These are phyloP conservation scores for Dipteronia sinensis DNA, from an alignment of 345 rosid species.

Conservation along the genomic window DNA sequence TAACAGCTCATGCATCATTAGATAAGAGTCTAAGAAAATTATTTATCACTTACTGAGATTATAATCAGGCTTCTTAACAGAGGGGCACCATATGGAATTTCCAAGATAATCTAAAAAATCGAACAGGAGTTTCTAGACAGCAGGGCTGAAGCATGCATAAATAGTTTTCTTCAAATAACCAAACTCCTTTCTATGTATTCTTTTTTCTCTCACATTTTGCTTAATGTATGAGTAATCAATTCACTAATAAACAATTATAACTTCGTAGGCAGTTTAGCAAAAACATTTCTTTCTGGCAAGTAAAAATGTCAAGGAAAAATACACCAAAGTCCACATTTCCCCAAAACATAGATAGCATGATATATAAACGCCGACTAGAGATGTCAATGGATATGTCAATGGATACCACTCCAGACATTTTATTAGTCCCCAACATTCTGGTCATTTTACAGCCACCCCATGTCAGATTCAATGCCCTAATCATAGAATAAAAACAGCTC, in stretches of 20 bases:
- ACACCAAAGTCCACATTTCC: not conserved
- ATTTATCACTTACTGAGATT: not conserved
- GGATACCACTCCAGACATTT: not conserved
- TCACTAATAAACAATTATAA: not conserved
- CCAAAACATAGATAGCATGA: not conserved
- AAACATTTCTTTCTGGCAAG: not conserved
- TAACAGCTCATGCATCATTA: not conserved
- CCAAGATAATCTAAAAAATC: not conserved
- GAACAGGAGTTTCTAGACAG: slow-evolving; percentile 3
- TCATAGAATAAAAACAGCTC: not conserved
- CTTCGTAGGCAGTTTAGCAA: slow-evolving; percentile 7
- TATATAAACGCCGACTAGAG: not conserved
- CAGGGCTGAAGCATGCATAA: not conserved
- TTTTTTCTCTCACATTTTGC: not conserved
- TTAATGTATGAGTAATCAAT: not conserved
- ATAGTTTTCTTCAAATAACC: not conserved
- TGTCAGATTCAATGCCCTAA: not conserved
- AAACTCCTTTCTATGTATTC: not conserved
- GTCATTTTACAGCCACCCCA: not conserved
- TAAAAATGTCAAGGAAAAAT: not conserved
- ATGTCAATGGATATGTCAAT: not conserved
- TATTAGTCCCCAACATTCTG: not conserved
- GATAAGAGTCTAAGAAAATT: not conserved
- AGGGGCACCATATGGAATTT: not conserved
- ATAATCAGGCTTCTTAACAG: not conserved